phyloP scores from a whole-genome alignment of 2,329 filamentous ascomycete genomes.

The Onygena corvina region DNA sequence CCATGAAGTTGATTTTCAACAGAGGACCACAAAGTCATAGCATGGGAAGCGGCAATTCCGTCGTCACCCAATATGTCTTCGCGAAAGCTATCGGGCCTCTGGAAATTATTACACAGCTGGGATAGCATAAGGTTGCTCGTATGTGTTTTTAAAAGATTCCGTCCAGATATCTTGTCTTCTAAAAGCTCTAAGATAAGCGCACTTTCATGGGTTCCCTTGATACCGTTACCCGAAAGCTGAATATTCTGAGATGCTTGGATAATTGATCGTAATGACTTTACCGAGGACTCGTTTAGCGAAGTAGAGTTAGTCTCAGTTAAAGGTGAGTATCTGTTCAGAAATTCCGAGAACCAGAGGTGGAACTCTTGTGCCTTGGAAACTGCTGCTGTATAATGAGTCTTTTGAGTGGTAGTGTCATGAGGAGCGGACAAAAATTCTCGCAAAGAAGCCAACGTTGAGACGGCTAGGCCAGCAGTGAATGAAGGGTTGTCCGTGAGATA shows the following conservation, averaged over 20 bases:
- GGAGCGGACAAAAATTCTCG: constrained; percentile 61
- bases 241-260: constrained; percentile 57
- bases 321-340: constrained; percentile 49
- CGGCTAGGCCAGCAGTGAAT: constrained; percentile 67
- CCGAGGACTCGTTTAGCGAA: constrained; percentile 37
- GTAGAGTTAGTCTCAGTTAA: constrained; percentile 42
- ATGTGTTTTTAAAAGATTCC: constrained; percentile 60
- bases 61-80: constrained; percentile 61
- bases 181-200: constrained; percentile 68
- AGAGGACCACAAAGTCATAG: constrained; percentile 62
- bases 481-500: constrained; percentile 56
- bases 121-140: constrained; percentile 37
- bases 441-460: constrained; percentile 69
- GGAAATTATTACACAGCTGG: constrained; percentile 61
- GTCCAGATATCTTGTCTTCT: constrained; percentile 52
- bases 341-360: constrained; percentile 63
- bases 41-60: constrained; percentile 48
- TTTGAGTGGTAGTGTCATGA: constrained; percentile 70
- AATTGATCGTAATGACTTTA: constrained; percentile 53
- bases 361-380: constrained; percentile 65
- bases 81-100: constrained; percentile 44
- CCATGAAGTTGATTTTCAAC: constrained; percentile 54
- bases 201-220: constrained; percentile 61
- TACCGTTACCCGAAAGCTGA: constrained; percentile 55
- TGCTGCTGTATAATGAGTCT: constrained; percentile 66